Percentiles rank a stretch among this genome's conserved stretches.
These are phyloP conservation scores for Dalbergia oliveri DNA, from an alignment of 306 rosid species.

Conservation along the genomic window DNA sequence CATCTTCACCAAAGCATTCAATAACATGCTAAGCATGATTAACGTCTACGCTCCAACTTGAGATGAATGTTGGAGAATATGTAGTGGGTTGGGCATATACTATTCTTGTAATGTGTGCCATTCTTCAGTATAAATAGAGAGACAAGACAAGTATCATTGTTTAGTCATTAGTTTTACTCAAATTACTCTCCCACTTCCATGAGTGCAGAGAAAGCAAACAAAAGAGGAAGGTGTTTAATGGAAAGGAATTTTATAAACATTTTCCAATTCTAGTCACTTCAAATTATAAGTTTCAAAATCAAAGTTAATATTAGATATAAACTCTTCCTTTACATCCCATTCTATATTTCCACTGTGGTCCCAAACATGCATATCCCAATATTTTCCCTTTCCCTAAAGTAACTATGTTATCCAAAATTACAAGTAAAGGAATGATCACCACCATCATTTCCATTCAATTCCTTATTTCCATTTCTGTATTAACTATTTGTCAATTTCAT, in stretches of 20 bases:
- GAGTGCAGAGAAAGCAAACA: not conserved
- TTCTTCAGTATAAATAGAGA: no score
- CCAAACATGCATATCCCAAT: not conserved
- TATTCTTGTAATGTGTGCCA: no score
- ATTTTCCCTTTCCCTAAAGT: not conserved
- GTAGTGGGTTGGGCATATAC: no score
- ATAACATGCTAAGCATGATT: no score
- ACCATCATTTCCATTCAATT: constrained; percentile 1
- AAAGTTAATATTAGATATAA: not conserved
- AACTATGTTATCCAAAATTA: not conserved
- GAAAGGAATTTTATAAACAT: not conserved
- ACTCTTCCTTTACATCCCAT: not conserved
- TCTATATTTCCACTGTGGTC: not conserved
- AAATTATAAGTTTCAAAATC: not conserved
- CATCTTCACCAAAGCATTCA: no score
- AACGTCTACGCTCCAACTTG: no score
- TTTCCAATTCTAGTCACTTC: not conserved
- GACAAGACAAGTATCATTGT: no score
- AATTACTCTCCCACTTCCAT: not conserved
- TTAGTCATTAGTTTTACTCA: no score
- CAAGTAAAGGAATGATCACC: not conserved
- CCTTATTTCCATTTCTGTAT: not conserved
- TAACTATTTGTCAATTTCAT: not conserved
- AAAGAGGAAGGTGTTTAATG: not conserved
- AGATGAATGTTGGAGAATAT: no score